phyloP scores from a whole-genome alignment of 495 filamentous ascomycete species.

The Podospora anserina region DNA sequence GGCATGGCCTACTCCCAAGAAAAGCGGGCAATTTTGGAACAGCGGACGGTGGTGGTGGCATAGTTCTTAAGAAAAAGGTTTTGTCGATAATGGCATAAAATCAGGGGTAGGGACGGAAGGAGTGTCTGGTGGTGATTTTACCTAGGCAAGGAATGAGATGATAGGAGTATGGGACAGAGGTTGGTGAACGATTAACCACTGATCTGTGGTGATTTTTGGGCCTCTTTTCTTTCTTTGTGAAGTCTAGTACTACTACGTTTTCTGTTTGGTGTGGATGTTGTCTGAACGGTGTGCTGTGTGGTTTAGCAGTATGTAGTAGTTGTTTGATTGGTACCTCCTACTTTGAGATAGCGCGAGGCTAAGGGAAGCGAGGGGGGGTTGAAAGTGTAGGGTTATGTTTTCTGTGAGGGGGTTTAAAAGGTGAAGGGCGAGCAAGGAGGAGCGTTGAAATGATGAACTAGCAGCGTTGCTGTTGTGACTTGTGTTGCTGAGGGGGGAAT shows the following conservation, averaged over 20 bases:
- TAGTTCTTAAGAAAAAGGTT: background rate
- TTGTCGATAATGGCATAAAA: background rate
- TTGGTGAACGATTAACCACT: background rate
- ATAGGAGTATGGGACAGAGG: background rate
- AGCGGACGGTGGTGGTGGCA: background rate
- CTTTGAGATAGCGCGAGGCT: background rate
- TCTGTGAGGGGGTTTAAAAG: too few relatives aligned
- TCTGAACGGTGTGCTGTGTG: background rate
- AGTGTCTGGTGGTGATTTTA: too few relatives aligned
- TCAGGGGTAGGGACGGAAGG: too few relatives aligned
- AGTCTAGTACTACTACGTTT: background rate
- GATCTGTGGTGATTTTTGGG: background rate
- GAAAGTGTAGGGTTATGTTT: background rate
- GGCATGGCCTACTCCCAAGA: background rate
- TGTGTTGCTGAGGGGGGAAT: background rate
- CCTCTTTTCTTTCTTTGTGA: background rate
- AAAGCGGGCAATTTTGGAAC: background rate
- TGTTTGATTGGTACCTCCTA: background rate
- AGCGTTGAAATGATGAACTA: background rate
- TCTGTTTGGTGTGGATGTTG: background rate
- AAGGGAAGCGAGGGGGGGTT: background rate
- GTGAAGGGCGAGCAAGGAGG: background rate
- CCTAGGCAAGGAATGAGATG: background rate
- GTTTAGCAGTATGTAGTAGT: background rate
- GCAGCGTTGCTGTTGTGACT: too few relatives aligned